Conservation (phyloP, 2,329 filamentous ascomycete genomes). For the Lecanicillium sp. region DNA sequence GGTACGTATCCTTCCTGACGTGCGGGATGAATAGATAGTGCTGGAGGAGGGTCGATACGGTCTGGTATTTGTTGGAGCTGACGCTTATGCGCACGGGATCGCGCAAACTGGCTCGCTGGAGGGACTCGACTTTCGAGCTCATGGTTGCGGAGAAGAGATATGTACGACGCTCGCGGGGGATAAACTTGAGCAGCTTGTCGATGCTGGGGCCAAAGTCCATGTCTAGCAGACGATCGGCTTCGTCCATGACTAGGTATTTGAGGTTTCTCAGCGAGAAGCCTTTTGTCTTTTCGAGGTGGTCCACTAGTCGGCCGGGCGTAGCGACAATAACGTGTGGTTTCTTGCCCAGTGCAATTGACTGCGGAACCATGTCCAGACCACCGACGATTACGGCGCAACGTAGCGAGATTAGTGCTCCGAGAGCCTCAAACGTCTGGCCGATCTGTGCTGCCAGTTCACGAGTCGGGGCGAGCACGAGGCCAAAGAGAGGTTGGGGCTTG, state of each 20-base stretch:
- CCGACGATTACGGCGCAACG: slow-evolving; percentile 81
- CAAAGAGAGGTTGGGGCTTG: slow-evolving; percentile 76
- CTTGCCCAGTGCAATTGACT: slow-evolving; percentile 87
- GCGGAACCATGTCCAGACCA: slow-evolving; percentile 91
- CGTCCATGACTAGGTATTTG: slow-evolving; percentile 90
- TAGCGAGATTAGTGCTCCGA: slow-evolving; percentile 82
- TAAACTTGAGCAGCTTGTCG: slow-evolving; percentile 85
- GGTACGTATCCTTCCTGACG: slow-evolving; percentile 80
- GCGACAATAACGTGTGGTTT: slow-evolving; percentile 92
- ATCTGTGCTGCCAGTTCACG: slow-evolving; percentile 92
- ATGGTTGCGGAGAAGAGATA: slow-evolving; percentile 94
- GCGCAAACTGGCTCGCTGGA: slow-evolving; percentile 81
- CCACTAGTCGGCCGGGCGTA: slow-evolving; percentile 79
- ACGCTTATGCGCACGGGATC: slow-evolving; percentile 80
- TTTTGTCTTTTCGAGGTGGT: slow-evolving; percentile 94
- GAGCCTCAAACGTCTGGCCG: slow-evolving; percentile 74
- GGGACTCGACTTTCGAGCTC: slow-evolving; percentile 82
- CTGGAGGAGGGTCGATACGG: slow-evolving; percentile 80
- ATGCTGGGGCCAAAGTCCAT: slow-evolving; percentile 90
- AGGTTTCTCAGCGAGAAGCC: slow-evolving; percentile 78
- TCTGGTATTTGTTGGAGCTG: slow-evolving; percentile 78
- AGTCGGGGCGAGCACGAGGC: slow-evolving; percentile 86
- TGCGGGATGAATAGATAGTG: slow-evolving; percentile 81
- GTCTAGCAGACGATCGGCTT: slow-evolving; percentile 85
- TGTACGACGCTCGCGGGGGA: slow-evolving; percentile 70